A percentile compares a stretch with the other conserved stretches of the same genome.
These are phyloP conservation scores for Schizochytrium sp. DNA, from an alignment of 108 stramenopile genomes.

Conservation along the genomic window DNA sequence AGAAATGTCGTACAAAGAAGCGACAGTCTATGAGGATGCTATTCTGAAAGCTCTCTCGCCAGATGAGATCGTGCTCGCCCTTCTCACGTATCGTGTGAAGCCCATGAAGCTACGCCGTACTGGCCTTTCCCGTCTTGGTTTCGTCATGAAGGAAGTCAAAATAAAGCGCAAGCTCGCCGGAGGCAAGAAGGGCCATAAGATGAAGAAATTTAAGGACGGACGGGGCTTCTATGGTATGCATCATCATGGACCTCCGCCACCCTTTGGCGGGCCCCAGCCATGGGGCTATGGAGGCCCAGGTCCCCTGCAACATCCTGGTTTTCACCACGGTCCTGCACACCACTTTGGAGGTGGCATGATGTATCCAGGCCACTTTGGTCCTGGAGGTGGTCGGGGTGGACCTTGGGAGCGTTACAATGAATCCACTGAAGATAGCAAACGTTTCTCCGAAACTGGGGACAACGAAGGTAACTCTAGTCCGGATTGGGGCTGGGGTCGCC, in stretches of 20 bases:
- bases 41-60: background rate
- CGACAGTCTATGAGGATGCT: background rate
- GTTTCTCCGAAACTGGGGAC: background rate
- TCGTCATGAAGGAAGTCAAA: slow-evolving; percentile 31
- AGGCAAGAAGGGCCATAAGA: no score
- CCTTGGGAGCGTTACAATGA: background rate
- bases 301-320: background rate
- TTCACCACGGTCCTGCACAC: background rate
- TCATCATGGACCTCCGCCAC: background rate
- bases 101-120: slow-evolving; percentile 16
- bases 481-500: background rate
- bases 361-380: background rate
- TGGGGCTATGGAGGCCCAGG: no score
- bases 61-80: background rate
- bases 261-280: no score
- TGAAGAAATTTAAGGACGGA: no score
- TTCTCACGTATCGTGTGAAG: background rate
- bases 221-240: no score
- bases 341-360: background rate
- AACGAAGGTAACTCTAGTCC: background rate
- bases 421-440: background rate
- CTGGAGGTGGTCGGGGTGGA: background rate
- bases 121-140: slow-evolving; percentile 29
- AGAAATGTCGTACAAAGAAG: background rate
- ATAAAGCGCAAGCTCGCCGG: background rate